Evolutionary conservation across 2,329 filamentous ascomycete genomes (phyloP).

Genomic region (Phaeophleospora eucalypticola): DNA sequence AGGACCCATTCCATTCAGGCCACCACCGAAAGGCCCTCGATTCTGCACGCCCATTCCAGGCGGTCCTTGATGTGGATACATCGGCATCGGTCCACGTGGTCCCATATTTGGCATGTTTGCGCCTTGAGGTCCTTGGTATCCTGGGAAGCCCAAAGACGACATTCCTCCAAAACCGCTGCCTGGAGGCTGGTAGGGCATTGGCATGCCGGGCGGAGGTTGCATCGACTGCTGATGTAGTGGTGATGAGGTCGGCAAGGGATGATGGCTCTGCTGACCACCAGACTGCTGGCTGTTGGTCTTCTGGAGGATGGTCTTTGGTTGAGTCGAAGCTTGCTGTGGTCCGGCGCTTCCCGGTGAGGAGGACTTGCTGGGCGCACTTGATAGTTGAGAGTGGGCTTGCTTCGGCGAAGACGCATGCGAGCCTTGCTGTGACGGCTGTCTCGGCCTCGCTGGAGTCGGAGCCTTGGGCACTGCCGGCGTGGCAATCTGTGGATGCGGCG

Average conservation of each 20-base stretch:
- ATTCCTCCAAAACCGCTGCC: slow-evolving; percentile 44
- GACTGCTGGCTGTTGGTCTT: slow-evolving; percentile 54
- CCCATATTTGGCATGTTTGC: slow-evolving; percentile 50
- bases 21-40: slow-evolving; percentile 46
- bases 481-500: slow-evolving; percentile 73
- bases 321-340: slow-evolving; percentile 62
- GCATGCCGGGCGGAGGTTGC: slow-evolving; percentile 54
- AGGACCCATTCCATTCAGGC: slow-evolving; percentile 39
- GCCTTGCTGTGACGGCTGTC: slow-evolving; percentile 75
- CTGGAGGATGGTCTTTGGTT: slow-evolving; percentile 58
- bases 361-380: slow-evolving; percentile 47
- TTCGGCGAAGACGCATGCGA: slow-evolving; percentile 66
- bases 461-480: slow-evolving; percentile 80
- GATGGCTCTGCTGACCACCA: slow-evolving; percentile 49
- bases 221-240: slow-evolving; percentile 57
- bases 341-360: slow-evolving; percentile 57
- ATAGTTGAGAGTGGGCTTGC: slow-evolving; percentile 52
- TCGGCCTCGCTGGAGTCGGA: slow-evolving; percentile 70
- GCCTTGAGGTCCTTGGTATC: slow-evolving; percentile 50
- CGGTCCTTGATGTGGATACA: slow-evolving; percentile 51
- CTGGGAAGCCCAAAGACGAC: slow-evolving; percentile 55
- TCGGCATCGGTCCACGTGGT: slow-evolving; percentile 51
- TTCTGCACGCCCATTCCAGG: slow-evolving; percentile 46
- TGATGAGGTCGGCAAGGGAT: slow-evolving; percentile 18
- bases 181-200: slow-evolving; percentile 37